Evolutionary conservation across 148 eudicot species (phyloP), one percentile per base, ranked within the genome.

Genomic region (Rhododendron henanense): DNA sequence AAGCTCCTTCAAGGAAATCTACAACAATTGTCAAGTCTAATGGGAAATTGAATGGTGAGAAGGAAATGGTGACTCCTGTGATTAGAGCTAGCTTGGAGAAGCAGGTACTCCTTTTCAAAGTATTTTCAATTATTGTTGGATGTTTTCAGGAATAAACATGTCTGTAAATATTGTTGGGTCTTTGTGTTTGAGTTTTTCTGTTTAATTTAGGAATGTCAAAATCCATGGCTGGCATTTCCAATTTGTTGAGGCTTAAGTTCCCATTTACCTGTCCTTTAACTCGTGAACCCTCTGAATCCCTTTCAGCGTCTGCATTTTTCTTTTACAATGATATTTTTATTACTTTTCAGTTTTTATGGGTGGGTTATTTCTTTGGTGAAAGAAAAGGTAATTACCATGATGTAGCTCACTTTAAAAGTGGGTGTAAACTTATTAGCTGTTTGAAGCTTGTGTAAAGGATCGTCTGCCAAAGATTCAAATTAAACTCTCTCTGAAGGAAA

Each of bases 61-160:
- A 88, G 75, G 99, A 94, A 75, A 97, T 97, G 98, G 98, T 97
- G 87, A 95, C 98, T 39, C 98, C 98, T 4, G 93, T 97, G 35
- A 90, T 97, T 47, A 93, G 98, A 87, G 95, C 98, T 21, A 95
- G 90, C 88, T 89, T 95, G 85, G 93, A 87, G 90, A 96, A 96
- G 89, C 99, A 96, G 98, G 98, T 96, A 89, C 78, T 85, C 9
- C 59, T 78, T 16, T 73, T 78, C 10, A 28, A 61, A 28, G 8
- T 85, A 37, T 28, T 85, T 41, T 25, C 21, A 39, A 7, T 18
- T 35, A 25, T 33, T 59, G 37, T 25, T 55, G 15, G 59, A 48
- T 23, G 59, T 78, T 28, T 55, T 13, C 11, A 5, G 10, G 47
- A 31, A 50, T 10, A 25, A 25, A 11, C 35, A 23, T 10, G 6